Evolutionary conservation across 352 stramenopile genomes (phyloP).

Genomic region (Globisporangium yorkense): DNA sequence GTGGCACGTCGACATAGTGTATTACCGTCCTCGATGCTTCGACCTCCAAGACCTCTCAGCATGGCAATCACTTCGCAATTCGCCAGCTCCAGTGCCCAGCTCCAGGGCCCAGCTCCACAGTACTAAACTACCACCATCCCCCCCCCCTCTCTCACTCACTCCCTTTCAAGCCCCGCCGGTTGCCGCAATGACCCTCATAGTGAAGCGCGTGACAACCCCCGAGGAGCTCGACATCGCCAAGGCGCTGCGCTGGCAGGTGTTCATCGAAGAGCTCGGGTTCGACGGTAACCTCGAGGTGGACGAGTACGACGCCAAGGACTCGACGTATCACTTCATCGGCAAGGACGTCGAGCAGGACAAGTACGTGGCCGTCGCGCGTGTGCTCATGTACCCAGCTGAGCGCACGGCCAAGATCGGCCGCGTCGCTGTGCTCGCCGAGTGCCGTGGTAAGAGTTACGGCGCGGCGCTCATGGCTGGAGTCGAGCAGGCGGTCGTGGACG

Average conservation of each 20-base stretch:
- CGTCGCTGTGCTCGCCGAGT: constrained; percentile 49
- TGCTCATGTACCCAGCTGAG: constrained; percentile 22
- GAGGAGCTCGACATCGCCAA: constrained; percentile 36
- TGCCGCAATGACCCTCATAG: constrained; percentile 23
- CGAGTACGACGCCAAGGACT: constrained; percentile 30
- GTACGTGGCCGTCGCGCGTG: constrained; percentile 43
- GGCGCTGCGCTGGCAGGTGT: constrained; percentile 38
- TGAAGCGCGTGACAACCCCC: constrained; percentile 33
- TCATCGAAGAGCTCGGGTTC: constrained; percentile 47
- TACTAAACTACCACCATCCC: too few species aligned
- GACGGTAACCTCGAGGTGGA: constrained; percentile 34
- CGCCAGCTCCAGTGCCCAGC: neutral
- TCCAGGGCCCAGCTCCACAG: neutral
- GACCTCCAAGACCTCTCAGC: too few species aligned
- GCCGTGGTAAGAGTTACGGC: constrained; percentile 40
- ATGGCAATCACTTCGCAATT: neutral
- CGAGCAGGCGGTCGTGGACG: constrained; percentile 18
- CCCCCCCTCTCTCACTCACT: too few species aligned
- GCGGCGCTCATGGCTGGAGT: too few species aligned
- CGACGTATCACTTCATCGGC: constrained; percentile 50
- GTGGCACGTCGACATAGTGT: too few species aligned
- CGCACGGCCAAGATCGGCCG: constrained; percentile 47
- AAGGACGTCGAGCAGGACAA: constrained; percentile 44
- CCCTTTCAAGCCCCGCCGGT: neutral
- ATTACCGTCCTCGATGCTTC: too few species aligned